Base-by-base conservation (phyloP, 345 rosid species). In the Sapria himalayana region DNA sequence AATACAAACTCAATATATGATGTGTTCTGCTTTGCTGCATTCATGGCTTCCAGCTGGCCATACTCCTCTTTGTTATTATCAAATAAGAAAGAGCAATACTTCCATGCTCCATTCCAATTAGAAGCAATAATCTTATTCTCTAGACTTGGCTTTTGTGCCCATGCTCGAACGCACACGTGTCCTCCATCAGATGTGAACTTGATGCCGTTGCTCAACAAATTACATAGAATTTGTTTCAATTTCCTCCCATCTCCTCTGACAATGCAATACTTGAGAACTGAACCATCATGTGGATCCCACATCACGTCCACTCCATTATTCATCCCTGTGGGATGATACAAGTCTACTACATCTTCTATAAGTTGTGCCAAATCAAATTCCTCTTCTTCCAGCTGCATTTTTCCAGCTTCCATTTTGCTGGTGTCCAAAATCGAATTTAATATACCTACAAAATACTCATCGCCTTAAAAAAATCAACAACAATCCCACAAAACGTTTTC, bases 1-100 rank as follows among this genome's bases (percentile, higher is more conserved):
- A 76, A 72, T 36, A 77, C 54, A 50, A 72, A 63, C 33, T 74
- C 74, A 68, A 64, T 59, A 10, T 45, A 35, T 33, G 70, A 48
- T 4, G 36, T 46, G 19, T 46, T 58, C 22, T 51, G 45, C 25
- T 63, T 41, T 23, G 43, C 57, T 2, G 54, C 23, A 27, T 46
- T 41, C 9, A 58, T 41, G 13, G 57, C 54, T 21, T 58, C 54
- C 8, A 54, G 41, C 20, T 50, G 54, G 15, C 37, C 29, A n/a
- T 32, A 24, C 8, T 50, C 25, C 13, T 53, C 59, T 31, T 53
- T 27, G 2, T 33, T 41, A 34, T 33, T 33, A 43, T 25, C 27
- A 36, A 44, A 43, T 2, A 59, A 37, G 37, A 20, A 17, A 1
- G 69, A 58, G 16, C 54, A 27, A 19, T 45, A 50, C 41, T 54